Evolutionary conservation across 495 filamentous ascomycete species (phyloP).

Genomic region (Parmelia sp.): DNA sequence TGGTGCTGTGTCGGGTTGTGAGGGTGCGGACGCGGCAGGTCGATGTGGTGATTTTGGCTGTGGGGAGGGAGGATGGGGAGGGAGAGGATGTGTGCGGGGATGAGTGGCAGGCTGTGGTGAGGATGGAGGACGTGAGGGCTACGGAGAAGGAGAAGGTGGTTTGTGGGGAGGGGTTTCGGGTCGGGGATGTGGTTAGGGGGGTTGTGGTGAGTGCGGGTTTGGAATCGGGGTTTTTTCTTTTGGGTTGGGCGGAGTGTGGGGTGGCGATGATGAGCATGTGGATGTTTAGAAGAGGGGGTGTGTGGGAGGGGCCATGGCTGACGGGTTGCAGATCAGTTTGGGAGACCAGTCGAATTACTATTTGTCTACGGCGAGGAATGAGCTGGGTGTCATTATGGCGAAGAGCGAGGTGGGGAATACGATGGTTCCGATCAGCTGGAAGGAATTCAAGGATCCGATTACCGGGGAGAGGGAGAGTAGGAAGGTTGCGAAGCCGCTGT

Average conservation of each 20-base stretch:
- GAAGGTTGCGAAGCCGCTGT: conserved; percentile 93
- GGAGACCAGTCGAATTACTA: conserved; percentile 95
- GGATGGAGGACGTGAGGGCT: conserved; percentile 84
- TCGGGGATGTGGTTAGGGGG: conserved; percentile 87
- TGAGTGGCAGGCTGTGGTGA: conserved; percentile 48
- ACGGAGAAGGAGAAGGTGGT: conserved; percentile 94
- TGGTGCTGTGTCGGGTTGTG: conserved; percentile 76
- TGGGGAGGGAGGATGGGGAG: conserved; percentile 43
- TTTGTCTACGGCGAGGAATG: conserved; percentile 78
- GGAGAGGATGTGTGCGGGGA: conserved; percentile 36
- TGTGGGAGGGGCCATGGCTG: neutral
- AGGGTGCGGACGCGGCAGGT: conserved; percentile 79
- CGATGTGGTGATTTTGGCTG: conserved; percentile 60
- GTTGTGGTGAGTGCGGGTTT: conserved; percentile 55
- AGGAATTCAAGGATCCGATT: conserved; percentile 77
- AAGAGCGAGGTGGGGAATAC: conserved; percentile 78
- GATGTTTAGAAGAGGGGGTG: neutral
- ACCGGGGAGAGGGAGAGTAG: conserved; percentile 73
- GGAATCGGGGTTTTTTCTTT: neutral
- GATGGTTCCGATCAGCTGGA: conserved; percentile 92
- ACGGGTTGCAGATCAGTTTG: conserved; percentile 59
- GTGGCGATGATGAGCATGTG: neutral
- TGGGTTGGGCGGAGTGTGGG: neutral
- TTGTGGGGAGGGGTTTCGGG: conserved; percentile 83
- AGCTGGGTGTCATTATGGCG: conserved; percentile 91